Evolutionary conservation across 352 stramenopile species (phyloP).

Genomic region (Phytopythium chamaehyphon): DNA sequence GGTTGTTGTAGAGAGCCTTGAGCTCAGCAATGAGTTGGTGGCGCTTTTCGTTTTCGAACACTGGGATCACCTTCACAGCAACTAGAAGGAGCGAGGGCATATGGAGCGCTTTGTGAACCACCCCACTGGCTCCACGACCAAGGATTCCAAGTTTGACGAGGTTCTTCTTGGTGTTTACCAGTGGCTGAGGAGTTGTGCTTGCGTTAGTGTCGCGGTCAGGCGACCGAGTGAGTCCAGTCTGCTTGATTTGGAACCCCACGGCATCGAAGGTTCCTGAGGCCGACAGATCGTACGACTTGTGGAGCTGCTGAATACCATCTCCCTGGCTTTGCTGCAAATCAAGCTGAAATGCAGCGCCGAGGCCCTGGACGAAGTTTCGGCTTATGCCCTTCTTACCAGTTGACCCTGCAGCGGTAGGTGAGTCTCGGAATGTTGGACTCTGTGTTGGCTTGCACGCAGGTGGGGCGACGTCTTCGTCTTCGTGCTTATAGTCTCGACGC

Average conservation of each 20-base stretch:
- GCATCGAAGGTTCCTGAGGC: constrained; percentile 80
- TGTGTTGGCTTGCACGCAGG: constrained; percentile 32
- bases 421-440: constrained; percentile 44
- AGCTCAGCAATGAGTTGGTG: constrained; percentile 86
- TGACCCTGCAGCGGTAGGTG: constrained; percentile 28
- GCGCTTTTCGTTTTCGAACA: constrained; percentile 87
- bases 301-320: constrained; percentile 28
- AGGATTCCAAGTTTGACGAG: constrained; percentile 80
- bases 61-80: constrained; percentile 88
- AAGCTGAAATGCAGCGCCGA: constrained; percentile 66
- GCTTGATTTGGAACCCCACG: constrained; percentile 80
- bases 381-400: constrained; percentile 64
- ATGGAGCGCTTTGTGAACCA: constrained; percentile 88
- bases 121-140: constrained; percentile 79
- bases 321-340: constrained; percentile 51
- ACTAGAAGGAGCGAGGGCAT: constrained; percentile 87
- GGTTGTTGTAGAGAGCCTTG: constrained; percentile 84
- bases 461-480: constrained; percentile 1
- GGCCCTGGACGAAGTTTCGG: constrained; percentile 62
- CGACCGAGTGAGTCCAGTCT: constrained; percentile 69
- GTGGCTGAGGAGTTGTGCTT: constrained; percentile 15
- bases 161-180: constrained; percentile 71
- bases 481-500: neutral
- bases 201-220: constrained; percentile 29
- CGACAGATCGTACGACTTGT: constrained; percentile 79